Percentiles rank a stretch among this genome's conserved stretches.
Conservation (phyloP, 176 grass and related monocot genomes). For the Oryza punctata region DNA sequence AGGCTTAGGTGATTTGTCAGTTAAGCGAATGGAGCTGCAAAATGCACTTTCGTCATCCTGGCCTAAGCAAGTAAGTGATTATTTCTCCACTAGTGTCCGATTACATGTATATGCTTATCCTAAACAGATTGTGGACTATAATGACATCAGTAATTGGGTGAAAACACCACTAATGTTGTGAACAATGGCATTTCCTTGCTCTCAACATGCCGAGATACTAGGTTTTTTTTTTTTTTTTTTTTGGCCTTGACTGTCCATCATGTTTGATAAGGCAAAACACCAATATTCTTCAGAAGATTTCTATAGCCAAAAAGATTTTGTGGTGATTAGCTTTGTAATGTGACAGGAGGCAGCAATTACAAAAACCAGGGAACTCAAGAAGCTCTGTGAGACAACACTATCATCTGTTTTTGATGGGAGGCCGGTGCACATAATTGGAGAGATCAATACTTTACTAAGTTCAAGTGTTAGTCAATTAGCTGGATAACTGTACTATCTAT, state of each 20-base stretch:
- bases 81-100: neutral
- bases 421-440: conserved; percentile 88
- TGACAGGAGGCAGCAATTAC: conserved; percentile 75
- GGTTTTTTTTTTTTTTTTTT: neutral
- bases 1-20: conserved; percentile 75
- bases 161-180: neutral
- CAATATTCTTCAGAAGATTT: conserved; percentile 11
- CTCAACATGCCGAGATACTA: neutral
- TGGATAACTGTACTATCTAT: conserved; percentile 36
- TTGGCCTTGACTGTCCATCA: neutral
- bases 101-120: conserved; percentile 31
- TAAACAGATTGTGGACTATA: neutral
- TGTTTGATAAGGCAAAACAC: neutral
- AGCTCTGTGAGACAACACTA: conserved; percentile 71
- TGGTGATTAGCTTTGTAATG: conserved; percentile 29
- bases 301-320: conserved; percentile 19
- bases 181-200: neutral
- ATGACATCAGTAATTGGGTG: neutral
- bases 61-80: conserved; percentile 81
- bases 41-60: conserved; percentile 86
- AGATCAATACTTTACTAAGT: conserved; percentile 79
- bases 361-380: conserved; percentile 86
- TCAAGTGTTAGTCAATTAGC: conserved; percentile 58
- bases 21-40: conserved; percentile 92
- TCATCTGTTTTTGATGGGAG: conserved; percentile 92